Evolutionary conservation across 352 stramenopile genomes (phyloP), one percentile per base, ranked within the genome.

Genomic region (Phytopythium kandeliae): DNA sequence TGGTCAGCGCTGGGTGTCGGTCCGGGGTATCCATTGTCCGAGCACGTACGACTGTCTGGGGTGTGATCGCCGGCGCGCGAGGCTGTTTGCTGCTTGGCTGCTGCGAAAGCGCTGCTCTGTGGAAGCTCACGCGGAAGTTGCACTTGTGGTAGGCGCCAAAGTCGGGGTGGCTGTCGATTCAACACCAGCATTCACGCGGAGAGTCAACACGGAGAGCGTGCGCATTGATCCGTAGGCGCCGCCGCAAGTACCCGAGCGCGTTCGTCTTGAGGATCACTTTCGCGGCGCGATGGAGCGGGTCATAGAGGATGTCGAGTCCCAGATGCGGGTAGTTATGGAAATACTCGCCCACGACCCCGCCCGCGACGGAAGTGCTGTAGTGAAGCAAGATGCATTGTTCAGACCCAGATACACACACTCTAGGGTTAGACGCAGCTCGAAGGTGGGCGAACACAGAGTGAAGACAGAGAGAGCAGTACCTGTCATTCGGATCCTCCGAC

Each of bases 261-360:
- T 93, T 93, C 7, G 83, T 83, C 57, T 88, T 89, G 36, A 93
- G 47, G 48, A 93, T 92, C 12, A 92, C 52, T 51, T 93, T 93
- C 8, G 71, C 76, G 0, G 70, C 80, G 6, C 62, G 69, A 67
- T 93, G 83, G 45, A 84, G 70, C 5, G 69, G 72, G 35, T 88
- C 60, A 44, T 90, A 93, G 38, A 93, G 65, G 26, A 93, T 67
- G 48, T 93, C 83, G 38, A 91, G 55, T 16, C 83, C 83, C 5
- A 93, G 53, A 37, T 93, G 80, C 9, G 81, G 79, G 53, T 91
- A 93, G 59, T 93, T 93, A 61, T 93, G 83, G 50, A 93, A 91
- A 48, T 92, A 93, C 37, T 91, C 76, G 4, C 77, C 69, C 2
- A 85, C 60, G 1, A 71, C 55, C 10, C 80, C 81, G 21, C 74